Base-by-base conservation (phyloP, 306 rosid species). In the Macrotyloma uniflorum region DNA sequence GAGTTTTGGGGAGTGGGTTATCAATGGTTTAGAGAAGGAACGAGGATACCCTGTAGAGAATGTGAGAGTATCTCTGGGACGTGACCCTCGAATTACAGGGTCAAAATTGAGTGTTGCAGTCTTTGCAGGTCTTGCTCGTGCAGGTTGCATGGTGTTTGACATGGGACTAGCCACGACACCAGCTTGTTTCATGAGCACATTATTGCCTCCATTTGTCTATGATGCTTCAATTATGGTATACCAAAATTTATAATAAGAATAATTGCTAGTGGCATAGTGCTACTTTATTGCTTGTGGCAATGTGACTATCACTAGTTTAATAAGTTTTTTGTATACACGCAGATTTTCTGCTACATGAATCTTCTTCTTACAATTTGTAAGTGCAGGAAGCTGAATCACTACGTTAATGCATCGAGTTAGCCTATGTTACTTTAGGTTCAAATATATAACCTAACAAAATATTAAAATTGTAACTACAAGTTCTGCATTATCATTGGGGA, bases 121-220 rank as follows among this genome's bases (percentile, higher is more conserved):
- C 22, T 92, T 89, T 78, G 82, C 92, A 0, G 95, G 98, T 15
- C 92, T 94, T 70, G 73, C 82, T 55, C 90, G 91, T 2, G 94
- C 92, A 3, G 93, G 98, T 70, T 92, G 98, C 85, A 76, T 76
- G 84, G 88, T 47, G 16, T 89, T 86, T 74, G 97, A 89, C 35
- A 87, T 94, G 89, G 93, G 95, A 30, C 82, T 92, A 1, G 97
- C 98, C 5, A 92, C 98, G 8, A 94, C 98, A 5, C 98, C 97
- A 6, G 97, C 98, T 67, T 94, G 98, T 78, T 94, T 94, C 85
- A 92, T 92, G 98, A 94, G 97, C 76, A 94, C 98, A n/a, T 66
- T 92, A 43, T 84, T 94, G 87, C 83, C 91, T 42, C 91, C 93
- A n/a, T 94, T 89, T 85, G 14, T 79, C 45, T 94, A 83, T 20